Conservation (phyloP, 371 early-diverging fungal genomes). For the Circinella umbellata region DNA sequence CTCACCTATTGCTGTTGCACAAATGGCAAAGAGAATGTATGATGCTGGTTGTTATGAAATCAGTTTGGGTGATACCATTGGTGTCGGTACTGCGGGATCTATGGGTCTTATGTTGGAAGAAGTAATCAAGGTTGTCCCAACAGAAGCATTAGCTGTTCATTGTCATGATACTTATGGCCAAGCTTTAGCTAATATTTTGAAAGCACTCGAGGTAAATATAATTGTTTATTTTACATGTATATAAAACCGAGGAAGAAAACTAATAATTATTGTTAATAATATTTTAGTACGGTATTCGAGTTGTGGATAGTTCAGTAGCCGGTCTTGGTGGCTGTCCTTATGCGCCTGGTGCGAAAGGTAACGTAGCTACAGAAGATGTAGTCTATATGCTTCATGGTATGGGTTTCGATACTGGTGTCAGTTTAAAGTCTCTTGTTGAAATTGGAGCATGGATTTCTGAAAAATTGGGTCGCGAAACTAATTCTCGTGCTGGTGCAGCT, state of each 20-base stretch:
- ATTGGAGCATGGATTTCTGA: conserved; percentile 88
- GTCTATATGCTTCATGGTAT: conserved; percentile 91
- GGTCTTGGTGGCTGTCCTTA: conserved; percentile 98
- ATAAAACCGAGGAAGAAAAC: too few relatives aligned
- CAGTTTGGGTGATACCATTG: conserved; percentile 96
- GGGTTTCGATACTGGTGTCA: conserved; percentile 82
- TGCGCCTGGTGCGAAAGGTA: conserved; percentile 95
- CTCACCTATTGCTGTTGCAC: conserved; percentile 73
- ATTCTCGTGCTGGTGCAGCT: conserved; percentile 54
- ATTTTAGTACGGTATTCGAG: conserved; percentile 79
- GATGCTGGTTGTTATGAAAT: conserved; percentile 98
- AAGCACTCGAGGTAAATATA: conserved; percentile 69
- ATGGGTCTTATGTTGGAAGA: conserved; percentile 76
- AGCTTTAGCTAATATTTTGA: conserved; percentile 92
- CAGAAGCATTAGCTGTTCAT: conserved; percentile 87
- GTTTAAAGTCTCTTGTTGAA: conserved; percentile 72
- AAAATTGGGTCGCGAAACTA: conserved; percentile 67
- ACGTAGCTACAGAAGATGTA: conserved; percentile 97
- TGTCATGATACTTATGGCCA: conserved; percentile 99
- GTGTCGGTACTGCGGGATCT: conserved; percentile 87
- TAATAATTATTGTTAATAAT: too few relatives aligned
- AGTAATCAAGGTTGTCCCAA: conserved; percentile 76
- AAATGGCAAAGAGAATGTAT: conserved; percentile 73
- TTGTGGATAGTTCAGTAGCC: conserved; percentile 92
- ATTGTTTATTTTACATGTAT: too few relatives aligned